A percentile compares a stretch with the other conserved stretches of the same genome.
phyloP scores from a whole-genome alignment of 176 grass and related monocot genomes.

The Urochloa ruziziensis region DNA sequence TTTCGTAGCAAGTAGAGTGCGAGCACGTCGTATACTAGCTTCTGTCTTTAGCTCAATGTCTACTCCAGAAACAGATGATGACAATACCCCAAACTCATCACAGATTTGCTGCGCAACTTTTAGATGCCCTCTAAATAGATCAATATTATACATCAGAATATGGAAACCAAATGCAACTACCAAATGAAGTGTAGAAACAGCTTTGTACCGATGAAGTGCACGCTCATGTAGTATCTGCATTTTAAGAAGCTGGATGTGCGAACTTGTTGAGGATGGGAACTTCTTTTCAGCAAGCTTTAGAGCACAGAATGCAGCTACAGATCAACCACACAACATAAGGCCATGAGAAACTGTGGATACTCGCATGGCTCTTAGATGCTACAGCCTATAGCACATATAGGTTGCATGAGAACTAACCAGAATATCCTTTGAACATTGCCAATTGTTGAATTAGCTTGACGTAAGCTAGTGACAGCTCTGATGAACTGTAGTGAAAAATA shows the following conservation, averaged over 20 bases:
- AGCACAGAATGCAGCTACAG: conserved; percentile 72
- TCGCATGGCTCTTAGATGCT: background rate
- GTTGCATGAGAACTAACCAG: conserved; percentile 47
- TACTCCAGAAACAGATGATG: conserved; percentile 83
- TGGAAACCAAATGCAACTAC: conserved; percentile 1
- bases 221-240: conserved; percentile 91
- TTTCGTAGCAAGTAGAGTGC: conserved; percentile 85
- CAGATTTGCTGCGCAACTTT: conserved; percentile 80
- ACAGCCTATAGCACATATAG: background rate
- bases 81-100: conserved; percentile 75
- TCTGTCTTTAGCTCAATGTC: conserved; percentile 93
- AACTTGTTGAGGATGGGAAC: conserved; percentile 59
- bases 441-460: conserved; percentile 87
- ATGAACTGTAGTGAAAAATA: conserved; percentile 58
- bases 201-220: conserved; percentile 75
- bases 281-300: conserved; percentile 89
- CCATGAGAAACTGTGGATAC: background rate
- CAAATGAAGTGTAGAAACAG: conserved; percentile 31
- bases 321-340: conserved; percentile 8
- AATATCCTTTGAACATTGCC: conserved; percentile 81
- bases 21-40: conserved; percentile 71
- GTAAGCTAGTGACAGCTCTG: conserved; percentile 75
- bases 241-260: conserved; percentile 73
- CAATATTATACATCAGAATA: conserved; percentile 27
- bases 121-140: conserved; percentile 67